Evolutionary conservation across 1,139 yeast genomes (phyloP).

Genomic region (Magnusiomyces clavatus): DNA sequence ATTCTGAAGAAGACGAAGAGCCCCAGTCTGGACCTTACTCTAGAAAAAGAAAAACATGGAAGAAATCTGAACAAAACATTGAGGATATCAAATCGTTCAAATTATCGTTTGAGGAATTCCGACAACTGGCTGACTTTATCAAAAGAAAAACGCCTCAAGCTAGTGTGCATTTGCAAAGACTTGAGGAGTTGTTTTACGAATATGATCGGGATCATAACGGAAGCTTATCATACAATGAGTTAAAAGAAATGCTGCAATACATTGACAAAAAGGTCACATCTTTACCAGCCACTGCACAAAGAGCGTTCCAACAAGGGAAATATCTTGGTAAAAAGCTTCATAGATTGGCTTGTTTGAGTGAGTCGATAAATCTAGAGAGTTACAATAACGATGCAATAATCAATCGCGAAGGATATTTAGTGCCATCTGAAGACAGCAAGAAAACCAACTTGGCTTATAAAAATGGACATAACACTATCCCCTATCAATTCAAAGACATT

Average conservation of each 20-base stretch:
- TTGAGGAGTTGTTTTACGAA: constrained; percentile 43
- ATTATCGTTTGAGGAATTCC: constrained; percentile 41
- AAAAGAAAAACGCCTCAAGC: constrained; percentile 50
- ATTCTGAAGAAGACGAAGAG: background rate
- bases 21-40: background rate
- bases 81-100: constrained; percentile 19
- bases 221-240: constrained; percentile 41
- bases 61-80: background rate
- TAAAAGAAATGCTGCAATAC: constrained; percentile 41
- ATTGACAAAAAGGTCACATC: constrained; percentile 53
- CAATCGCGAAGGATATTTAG: no score
- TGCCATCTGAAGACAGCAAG: no score
- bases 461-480: no score
- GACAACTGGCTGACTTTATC: constrained; percentile 34
- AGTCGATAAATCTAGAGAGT: background rate
- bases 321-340: constrained; percentile 51
- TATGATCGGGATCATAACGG: constrained; percentile 43
- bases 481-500: constrained; percentile 29
- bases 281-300: constrained; percentile 61
- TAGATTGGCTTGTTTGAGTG: constrained; percentile 36
- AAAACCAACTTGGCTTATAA: no score
- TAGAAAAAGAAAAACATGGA: background rate
- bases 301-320: constrained; percentile 58
- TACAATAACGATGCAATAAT: no score
- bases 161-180: constrained; percentile 44